Conservation (phyloP, 352 stramenopile genomes). For the Globisporangium irregulare region DNA sequence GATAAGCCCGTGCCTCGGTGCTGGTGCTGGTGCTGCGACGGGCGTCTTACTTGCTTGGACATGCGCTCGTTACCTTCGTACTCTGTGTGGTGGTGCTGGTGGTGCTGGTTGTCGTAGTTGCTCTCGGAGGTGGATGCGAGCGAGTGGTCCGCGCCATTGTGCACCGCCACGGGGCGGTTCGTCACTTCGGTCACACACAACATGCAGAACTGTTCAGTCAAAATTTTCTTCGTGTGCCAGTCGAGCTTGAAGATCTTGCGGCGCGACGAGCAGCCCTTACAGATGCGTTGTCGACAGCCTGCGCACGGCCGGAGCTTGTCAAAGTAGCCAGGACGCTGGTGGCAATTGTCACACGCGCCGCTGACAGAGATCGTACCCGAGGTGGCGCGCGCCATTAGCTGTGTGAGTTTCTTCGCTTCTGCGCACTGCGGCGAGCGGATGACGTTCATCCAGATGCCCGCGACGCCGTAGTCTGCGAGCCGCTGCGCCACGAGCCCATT, state of each 20-base stretch:
- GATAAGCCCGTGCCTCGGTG: conserved; percentile 3
- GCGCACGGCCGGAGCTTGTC: conserved; percentile 28
- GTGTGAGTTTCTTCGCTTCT: conserved; percentile 14
- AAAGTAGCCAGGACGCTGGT: conserved; percentile 24
- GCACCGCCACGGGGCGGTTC: conserved; percentile 5
- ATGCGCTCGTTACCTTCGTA: conserved; percentile 19
- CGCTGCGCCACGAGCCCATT: conserved; percentile 22
- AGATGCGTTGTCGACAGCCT: conserved; percentile 41
- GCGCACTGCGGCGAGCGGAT: conserved; percentile 16
- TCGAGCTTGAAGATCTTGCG: conserved; percentile 21
- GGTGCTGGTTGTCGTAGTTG: conserved; percentile 12
- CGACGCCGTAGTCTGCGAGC: conserved; percentile 20
- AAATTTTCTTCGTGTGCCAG: conserved; percentile 12
- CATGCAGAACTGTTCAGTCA: conserved; percentile 18
- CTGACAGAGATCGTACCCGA: conserved; percentile 8
- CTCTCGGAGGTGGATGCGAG: conserved; percentile 7
- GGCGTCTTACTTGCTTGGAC: background rate
- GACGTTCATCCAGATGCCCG: conserved; percentile 25
- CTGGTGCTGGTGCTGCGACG: background rate
- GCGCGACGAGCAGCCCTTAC: conserved; percentile 27
- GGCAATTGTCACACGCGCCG: conserved; percentile 30
- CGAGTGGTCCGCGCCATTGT: conserved; percentile 2
- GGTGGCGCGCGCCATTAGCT: conserved; percentile 16
- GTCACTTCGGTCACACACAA: conserved; percentile 18
- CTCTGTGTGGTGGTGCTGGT: conserved; percentile 1